Evolutionary conservation across 164 flowering plant species (phyloP).

Genomic region (Magnolia kwangsiensis): DNA sequence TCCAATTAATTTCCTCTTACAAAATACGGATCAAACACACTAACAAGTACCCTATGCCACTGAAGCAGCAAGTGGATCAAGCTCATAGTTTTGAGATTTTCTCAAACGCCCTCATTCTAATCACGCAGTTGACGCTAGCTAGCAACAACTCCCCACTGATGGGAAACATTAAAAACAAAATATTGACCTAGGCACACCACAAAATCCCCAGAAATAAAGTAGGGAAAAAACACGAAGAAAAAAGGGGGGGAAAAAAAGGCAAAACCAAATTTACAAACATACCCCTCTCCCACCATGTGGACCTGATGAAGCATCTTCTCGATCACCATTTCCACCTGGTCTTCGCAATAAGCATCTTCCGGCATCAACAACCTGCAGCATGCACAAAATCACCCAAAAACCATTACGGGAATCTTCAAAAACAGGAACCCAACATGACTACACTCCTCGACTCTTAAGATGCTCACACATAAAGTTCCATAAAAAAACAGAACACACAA

Average conservation of each 20-base stretch:
- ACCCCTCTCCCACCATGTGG: conserved; percentile 81
- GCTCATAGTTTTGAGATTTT: not conserved
- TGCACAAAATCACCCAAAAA: conserved; percentile 8
- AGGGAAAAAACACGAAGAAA: not conserved
- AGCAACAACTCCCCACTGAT: not conserved
- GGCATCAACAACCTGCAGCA: conserved; percentile 60
- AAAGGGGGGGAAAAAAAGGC: not conserved
- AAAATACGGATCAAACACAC: not conserved
- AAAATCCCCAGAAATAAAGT: not conserved
- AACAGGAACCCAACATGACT: not conserved
- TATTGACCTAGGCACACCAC: not conserved
- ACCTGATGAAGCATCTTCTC: conserved; percentile 57
- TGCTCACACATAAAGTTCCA: not conserved
- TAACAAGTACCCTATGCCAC: not conserved
- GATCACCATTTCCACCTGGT: conserved; percentile 33
- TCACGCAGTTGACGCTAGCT: not conserved
- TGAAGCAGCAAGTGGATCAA: not conserved
- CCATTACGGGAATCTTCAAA: not conserved
- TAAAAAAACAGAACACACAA: not conserved
- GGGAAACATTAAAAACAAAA: not conserved
- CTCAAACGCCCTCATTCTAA: not conserved
- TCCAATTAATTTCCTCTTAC: not conserved
- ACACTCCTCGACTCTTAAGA: not conserved
- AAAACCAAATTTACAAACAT: conserved; percentile 20
- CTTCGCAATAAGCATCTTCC: conserved; percentile 64